Percentiles rank a stretch among this genome's conserved stretches.
phyloP scores from a whole-genome alignment of 257 asterid species.

The Henckelia pumila region DNA sequence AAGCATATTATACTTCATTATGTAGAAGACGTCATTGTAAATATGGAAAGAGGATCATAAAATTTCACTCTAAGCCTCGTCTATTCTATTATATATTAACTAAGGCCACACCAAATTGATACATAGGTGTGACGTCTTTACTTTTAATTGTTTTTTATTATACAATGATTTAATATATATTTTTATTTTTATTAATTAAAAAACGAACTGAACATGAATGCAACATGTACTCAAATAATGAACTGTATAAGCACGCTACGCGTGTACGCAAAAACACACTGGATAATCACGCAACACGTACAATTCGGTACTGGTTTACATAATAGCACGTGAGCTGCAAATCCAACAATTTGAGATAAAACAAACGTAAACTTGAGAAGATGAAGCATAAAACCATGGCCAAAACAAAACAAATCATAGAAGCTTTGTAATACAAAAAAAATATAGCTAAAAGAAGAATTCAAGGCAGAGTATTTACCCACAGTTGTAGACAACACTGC shows the following conservation, averaged over 20 bases:
- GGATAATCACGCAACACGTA: too few species aligned
- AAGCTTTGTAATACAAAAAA: conserved; percentile 10
- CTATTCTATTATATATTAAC: too few species aligned
- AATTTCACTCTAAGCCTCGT: conserved; percentile 2
- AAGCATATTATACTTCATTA: not conserved
- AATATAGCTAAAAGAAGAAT: conserved; percentile 15
- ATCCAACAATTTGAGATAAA: conserved; percentile 20
- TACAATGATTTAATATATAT: too few species aligned
- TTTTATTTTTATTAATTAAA: too few species aligned
- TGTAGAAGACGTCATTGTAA: not conserved
- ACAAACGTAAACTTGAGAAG: conserved; percentile 10
- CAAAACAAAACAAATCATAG: conserved; percentile 9
- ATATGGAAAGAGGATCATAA: not conserved
- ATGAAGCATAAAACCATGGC: conserved; percentile 15
- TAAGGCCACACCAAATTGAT: too few species aligned
- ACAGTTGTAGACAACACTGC: conserved; percentile 56
- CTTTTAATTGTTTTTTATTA: too few species aligned
- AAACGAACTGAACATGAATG: too few species aligned
- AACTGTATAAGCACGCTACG: too few species aligned
- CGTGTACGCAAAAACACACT: too few species aligned
- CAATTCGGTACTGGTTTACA: too few species aligned
- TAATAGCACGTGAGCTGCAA: conserved; percentile 12
- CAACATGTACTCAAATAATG: too few species aligned
- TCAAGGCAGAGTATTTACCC: conserved; percentile 45
- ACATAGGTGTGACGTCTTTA: too few species aligned